Evolutionary conservation across 2,329 filamentous ascomycete genomes (phyloP).

Genomic region (Ceratocystis huliohia): DNA sequence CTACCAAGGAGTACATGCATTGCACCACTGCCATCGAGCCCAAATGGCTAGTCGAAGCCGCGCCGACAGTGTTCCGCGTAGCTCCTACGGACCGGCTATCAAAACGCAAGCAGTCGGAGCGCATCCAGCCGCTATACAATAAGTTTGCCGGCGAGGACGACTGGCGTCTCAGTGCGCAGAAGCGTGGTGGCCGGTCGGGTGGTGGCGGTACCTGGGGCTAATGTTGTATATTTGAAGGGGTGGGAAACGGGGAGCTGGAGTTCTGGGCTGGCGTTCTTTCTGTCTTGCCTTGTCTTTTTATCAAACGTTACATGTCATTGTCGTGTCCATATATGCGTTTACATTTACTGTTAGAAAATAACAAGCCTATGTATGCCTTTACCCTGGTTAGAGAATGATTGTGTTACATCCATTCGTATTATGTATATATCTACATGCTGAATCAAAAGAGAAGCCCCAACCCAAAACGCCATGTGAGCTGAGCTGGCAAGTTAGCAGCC

Average conservation of each 20-base stretch:
- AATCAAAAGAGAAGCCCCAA: slow-evolving; percentile 7
- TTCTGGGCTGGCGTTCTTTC: background rate
- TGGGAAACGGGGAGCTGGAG: background rate
- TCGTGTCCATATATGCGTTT: background rate
- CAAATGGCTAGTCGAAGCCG: slow-evolving; percentile 85
- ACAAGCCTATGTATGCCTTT: slow-evolving; percentile 1
- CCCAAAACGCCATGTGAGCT: background rate
- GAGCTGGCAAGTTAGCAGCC: background rate
- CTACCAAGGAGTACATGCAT: slow-evolving; percentile 97
- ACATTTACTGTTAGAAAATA: slow-evolving; percentile 2
- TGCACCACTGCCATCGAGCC: slow-evolving; percentile 86
- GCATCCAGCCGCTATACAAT: slow-evolving; percentile 91
- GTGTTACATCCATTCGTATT: slow-evolving; percentile 7
- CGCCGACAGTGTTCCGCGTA: slow-evolving; percentile 98
- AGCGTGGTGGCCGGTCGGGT: slow-evolving; percentile 68
- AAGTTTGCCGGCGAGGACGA: slow-evolving; percentile 86
- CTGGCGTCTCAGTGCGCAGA: slow-evolving; percentile 84
- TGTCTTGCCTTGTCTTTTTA: slow-evolving; percentile 6
- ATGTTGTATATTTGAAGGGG: background rate
- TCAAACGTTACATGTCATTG: background rate
- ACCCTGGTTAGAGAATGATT: slow-evolving; percentile 1
- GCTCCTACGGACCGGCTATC: slow-evolving; percentile 74
- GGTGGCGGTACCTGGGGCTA: slow-evolving; percentile 84
- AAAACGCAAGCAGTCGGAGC: slow-evolving; percentile 85
- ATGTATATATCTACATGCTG: background rate